These are phyloP conservation scores for Scenedesmus sp. DNA, from an alignment of 163 green algal species.

Conservation along the genomic window DNA sequence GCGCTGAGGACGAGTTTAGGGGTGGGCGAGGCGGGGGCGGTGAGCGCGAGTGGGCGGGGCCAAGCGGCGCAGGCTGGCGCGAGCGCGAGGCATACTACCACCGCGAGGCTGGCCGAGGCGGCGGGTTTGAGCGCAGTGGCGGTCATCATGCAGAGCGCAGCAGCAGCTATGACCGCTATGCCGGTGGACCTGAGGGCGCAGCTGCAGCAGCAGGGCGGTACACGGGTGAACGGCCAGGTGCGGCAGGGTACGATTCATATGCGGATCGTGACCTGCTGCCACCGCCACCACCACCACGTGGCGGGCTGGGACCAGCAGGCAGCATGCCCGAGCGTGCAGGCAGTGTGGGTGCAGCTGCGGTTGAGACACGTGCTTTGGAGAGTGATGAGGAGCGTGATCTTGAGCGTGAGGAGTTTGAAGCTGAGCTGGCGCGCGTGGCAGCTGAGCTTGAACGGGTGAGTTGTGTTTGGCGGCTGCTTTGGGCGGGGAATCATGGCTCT, in stretches of 20 bases:
- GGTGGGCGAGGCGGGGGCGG: background rate
- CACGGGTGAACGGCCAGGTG: background rate
- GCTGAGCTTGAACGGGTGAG: conserved; percentile 69
- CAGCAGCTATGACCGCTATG: conserved; percentile 14
- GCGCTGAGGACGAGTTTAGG: conserved; percentile 47
- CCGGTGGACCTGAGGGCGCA: background rate
- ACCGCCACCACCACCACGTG: conserved; percentile 53
- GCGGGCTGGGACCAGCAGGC: background rate
- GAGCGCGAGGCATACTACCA: background rate
- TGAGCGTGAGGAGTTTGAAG: conserved; percentile 78
- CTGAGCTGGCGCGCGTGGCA: conserved; percentile 76
- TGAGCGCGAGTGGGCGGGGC: background rate
- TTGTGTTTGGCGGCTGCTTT: background rate
- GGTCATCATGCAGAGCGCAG: background rate
- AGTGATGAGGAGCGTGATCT: conserved; percentile 67
- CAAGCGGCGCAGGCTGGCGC: background rate
- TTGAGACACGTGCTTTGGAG: conserved; percentile 38
- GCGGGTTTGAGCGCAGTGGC: conserved; percentile 11
- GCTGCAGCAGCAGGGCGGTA: conserved; percentile 2
- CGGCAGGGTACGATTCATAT: background rate
- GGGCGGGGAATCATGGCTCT: no score
- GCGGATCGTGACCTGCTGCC: conserved; percentile 43
- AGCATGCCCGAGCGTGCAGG: background rate
- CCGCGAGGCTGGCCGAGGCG: background rate
- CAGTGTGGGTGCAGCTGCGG: background rate